A percentile compares a stretch with the other conserved stretches of the same genome.
Evolutionary conservation across 805 yeast genomes (phyloP).

Genomic region (Cyberlindnera saturnus): DNA sequence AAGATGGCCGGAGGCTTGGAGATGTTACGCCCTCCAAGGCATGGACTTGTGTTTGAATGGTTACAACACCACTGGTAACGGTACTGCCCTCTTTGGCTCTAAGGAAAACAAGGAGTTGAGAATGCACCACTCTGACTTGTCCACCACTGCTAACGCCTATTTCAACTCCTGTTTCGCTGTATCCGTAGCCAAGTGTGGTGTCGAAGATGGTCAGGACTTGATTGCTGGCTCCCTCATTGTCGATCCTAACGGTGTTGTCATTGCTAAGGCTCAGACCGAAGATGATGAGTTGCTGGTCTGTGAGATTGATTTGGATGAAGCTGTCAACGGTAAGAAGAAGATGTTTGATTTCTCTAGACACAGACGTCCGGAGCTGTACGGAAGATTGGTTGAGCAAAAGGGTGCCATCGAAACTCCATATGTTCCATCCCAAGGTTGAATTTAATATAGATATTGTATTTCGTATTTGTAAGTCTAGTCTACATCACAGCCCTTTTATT

Average conservation of each 20-base stretch:
- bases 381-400: slow-evolving; percentile 23
- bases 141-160: slow-evolving; percentile 30
- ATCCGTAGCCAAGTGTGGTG: slow-evolving; percentile 31
- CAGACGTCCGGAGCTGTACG: slow-evolving; percentile 31
- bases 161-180: slow-evolving; percentile 30
- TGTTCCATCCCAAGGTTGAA: neutral
- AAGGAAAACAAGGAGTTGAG: slow-evolving; percentile 27
- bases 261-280: slow-evolving; percentile 30
- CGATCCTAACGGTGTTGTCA: slow-evolving; percentile 30
- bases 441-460: too few relatives aligned
- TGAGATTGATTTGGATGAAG: slow-evolving; percentile 31
- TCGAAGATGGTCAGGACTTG: slow-evolving; percentile 31
- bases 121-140: slow-evolving; percentile 28
- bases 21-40: slow-evolving; percentile 33
- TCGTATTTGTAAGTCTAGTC: too few relatives aligned
- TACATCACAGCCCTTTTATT: too few relatives aligned
- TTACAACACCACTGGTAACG: slow-evolving; percentile 32
- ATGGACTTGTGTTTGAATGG: slow-evolving; percentile 34
- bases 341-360: slow-evolving; percentile 34
- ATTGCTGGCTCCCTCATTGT: slow-evolving; percentile 32
- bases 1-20: slow-evolving; percentile 39
- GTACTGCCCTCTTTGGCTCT: slow-evolving; percentile 28
- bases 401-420: slow-evolving; percentile 23
- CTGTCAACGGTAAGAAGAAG: slow-evolving; percentile 29
- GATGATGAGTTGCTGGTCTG: slow-evolving; percentile 29